These are phyloP conservation scores for Coemansia sp. DNA, from an alignment of 192 early-diverging fungal species.

Conservation along the genomic window DNA sequence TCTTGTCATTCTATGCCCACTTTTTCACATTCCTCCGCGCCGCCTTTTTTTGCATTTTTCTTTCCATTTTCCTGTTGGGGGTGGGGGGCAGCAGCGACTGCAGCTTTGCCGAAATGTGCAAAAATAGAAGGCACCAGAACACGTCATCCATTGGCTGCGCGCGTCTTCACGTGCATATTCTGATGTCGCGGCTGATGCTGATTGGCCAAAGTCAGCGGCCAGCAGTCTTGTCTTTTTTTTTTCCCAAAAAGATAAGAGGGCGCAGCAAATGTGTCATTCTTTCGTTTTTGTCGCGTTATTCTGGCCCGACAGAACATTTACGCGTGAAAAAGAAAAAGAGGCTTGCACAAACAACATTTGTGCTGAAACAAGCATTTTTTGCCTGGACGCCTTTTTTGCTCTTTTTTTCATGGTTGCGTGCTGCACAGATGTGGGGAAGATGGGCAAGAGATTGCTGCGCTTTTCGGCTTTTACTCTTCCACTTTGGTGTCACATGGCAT, in stretches of 20 bases:
- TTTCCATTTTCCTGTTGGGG: conserved; percentile 12
- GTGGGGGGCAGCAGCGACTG: neutral
- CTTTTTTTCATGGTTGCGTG: too few relatives aligned
- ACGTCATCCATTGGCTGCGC: conserved; percentile 34
- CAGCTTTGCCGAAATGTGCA: conserved; percentile 5
- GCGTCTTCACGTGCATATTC: conserved; percentile 29
- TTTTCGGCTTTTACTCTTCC: neutral
- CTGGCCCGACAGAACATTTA: neutral
- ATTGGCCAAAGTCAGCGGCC: conserved; percentile 19
- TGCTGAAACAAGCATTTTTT: neutral
- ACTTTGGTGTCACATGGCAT: neutral
- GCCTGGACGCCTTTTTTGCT: neutral
- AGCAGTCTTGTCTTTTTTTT: conserved; percentile 1
- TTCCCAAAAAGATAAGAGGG: too few relatives aligned
- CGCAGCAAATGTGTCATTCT: neutral
- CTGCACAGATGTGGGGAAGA: neutral
- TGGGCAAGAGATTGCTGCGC: neutral
- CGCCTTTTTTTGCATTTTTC: conserved; percentile 5
- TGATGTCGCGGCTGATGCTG: conserved; percentile 25
- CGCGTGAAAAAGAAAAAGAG: neutral
- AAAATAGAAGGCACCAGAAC: conserved; percentile 18
- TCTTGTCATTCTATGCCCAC: conserved; percentile 14
- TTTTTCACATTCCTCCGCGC: conserved; percentile 2
- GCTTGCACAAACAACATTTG: neutral
- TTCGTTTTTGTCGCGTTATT: conserved; percentile 4